Conservation (phyloP, 495 filamentous ascomycete species). For the Talaromyces borbonicus region DNA sequence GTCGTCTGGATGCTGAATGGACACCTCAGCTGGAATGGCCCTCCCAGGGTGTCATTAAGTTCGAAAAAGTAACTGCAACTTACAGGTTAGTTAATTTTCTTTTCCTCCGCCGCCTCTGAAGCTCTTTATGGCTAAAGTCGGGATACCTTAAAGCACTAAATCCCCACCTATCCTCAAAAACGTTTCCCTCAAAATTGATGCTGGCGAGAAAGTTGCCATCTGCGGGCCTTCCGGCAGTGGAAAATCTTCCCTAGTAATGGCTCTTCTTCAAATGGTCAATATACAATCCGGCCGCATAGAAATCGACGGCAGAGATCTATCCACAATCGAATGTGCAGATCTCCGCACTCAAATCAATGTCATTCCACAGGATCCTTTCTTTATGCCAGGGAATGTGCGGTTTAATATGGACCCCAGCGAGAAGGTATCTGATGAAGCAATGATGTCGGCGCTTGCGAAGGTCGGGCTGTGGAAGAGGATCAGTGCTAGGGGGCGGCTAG, state of each 20-base stretch:
- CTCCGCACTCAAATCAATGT: constrained; percentile 39
- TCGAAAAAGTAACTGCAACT: constrained; percentile 31
- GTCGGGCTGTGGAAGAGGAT: constrained; percentile 33
- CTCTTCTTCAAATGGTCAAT: constrained; percentile 45
- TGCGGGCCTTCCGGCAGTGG: constrained; percentile 35
- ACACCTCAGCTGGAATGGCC: constrained; percentile 32
- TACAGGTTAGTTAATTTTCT: constrained; percentile 25
- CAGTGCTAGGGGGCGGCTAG: constrained; percentile 28
- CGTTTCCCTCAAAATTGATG: constrained; percentile 37
- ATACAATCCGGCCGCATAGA: constrained; percentile 28
- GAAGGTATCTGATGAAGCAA: constrained; percentile 19
- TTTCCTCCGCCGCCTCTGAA: no score
- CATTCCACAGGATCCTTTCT: constrained; percentile 48
- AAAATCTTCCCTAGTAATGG: constrained; percentile 40
- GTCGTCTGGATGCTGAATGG: neutral
- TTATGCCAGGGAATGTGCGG: constrained; percentile 33
- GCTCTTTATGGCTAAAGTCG: neutral
- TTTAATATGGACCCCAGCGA: constrained; percentile 33
- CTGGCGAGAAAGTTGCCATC: constrained; percentile 50
- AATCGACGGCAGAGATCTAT: constrained; percentile 40
- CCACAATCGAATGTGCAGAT: constrained; percentile 32
- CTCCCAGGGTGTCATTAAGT: constrained; percentile 37
- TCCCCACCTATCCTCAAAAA: constrained; percentile 34
- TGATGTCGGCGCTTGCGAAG: constrained; percentile 28
- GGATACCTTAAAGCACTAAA: constrained; percentile 12